These are phyloP conservation scores for Solanum aculeatissimum DNA, from an alignment of 305 asterid species.

Conservation along the genomic window DNA sequence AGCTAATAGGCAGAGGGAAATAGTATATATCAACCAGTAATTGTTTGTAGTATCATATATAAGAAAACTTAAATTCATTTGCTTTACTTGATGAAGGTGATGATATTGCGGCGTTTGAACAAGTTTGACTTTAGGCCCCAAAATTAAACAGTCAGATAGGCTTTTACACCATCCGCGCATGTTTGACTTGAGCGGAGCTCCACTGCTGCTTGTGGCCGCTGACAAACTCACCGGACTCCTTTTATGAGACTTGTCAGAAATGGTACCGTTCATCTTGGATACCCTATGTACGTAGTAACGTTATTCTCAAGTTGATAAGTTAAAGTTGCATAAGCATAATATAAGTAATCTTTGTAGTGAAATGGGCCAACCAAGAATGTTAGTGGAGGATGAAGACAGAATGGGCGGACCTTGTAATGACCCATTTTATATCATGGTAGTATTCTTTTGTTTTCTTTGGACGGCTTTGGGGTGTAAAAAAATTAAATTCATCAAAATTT, in stretches of 20 bases:
- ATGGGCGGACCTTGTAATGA: constrained; percentile 7
- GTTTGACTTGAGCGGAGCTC: background rate
- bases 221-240: background rate
- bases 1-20: background rate
- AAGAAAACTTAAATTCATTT: background rate
- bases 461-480: background rate
- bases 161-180: background rate
- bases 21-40: background rate
- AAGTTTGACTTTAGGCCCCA: background rate
- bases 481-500: background rate
- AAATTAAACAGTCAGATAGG: background rate
- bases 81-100: background rate
- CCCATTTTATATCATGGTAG: background rate
- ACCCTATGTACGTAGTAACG: background rate
- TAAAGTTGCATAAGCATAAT: background rate
- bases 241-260: background rate
- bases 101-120: background rate
- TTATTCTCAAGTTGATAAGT: background rate
- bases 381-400: background rate
- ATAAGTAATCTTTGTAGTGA: background rate
- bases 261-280: background rate
- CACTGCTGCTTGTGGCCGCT: background rate
- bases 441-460: background rate
- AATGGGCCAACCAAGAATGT: background rate
- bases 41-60: background rate